These are phyloP conservation scores for Cyclotella atomus DNA, from an alignment of 108 stramenopile genomes.

Conservation along the genomic window DNA sequence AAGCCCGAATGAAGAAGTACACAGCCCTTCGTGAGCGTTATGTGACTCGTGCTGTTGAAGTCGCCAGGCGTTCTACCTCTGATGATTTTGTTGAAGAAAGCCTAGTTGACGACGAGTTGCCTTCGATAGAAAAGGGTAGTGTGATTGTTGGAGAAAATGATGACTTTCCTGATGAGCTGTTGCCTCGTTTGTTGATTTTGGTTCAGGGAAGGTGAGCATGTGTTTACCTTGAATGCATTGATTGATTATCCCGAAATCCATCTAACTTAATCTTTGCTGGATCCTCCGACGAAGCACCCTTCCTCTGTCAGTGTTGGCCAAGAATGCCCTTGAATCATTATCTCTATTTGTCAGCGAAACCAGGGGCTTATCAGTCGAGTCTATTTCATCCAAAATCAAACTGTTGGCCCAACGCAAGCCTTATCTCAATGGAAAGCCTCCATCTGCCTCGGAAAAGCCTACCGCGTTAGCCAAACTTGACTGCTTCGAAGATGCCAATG, in stretches of 20 bases:
- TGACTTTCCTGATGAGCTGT: conserved; percentile 55
- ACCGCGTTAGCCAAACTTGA: conserved; percentile 30
- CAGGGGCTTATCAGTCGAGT: conserved; percentile 43
- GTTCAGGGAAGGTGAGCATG: conserved; percentile 66
- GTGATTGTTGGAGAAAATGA: conserved; percentile 40
- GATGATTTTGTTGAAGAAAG: conserved; percentile 40
- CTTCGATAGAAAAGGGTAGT: conserved; percentile 23
- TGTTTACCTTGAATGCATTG: not conserved
- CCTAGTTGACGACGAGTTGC: conserved; percentile 17
- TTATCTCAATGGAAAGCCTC: conserved; percentile 40
- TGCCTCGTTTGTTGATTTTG: conserved; percentile 53
- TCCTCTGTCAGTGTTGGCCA: conserved; percentile 56
- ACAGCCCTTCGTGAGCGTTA: conserved; percentile 28
- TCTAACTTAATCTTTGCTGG: too few species aligned
- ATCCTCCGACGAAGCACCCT: too few species aligned
- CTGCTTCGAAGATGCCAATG: conserved; percentile 44
- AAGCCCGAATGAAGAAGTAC: conserved; percentile 19
- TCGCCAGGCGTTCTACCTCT: conserved; percentile 28
- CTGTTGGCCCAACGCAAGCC: conserved; percentile 67
- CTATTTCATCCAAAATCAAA: conserved; percentile 71
- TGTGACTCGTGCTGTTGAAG: conserved; percentile 32
- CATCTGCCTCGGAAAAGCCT: conserved; percentile 9
- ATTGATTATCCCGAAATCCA: too few species aligned
- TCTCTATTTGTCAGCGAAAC: conserved; percentile 27
- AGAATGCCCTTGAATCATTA: conserved; percentile 43